phyloP scores from a whole-genome alignment of 2,329 filamentous ascomycete species.

The Cladosporium oxysporum region DNA sequence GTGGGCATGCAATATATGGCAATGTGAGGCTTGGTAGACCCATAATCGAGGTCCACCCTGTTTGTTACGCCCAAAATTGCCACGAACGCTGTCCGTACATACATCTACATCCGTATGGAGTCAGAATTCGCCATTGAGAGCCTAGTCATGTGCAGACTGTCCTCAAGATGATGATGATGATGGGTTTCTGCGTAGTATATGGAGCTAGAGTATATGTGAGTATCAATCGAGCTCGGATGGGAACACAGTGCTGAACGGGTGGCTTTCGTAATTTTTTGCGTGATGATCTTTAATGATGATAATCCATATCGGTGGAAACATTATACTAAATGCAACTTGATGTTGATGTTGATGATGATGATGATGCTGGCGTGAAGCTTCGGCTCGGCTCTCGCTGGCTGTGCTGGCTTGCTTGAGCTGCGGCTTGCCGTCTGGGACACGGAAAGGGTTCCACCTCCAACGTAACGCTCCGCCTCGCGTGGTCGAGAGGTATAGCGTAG shows the following conservation, averaged over 20 bases:
- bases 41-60: background rate
- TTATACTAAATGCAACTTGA: background rate
- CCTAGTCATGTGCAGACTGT: too few relatives aligned
- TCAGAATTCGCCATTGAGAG: background rate
- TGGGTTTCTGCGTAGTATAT: background rate
- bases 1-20: background rate
- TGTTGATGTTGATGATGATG: background rate
- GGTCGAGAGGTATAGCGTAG: slow-evolving; percentile 1
- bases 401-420: background rate
- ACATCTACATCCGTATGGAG: background rate
- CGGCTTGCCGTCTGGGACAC: slow-evolving; percentile 4
- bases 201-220: background rate
- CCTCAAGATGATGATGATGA: background rate
- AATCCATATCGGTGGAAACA: background rate
- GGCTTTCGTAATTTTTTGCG: too few relatives aligned
- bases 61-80: background rate
- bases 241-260: background rate
- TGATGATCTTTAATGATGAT: background rate
- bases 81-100: background rate
- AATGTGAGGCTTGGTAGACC: background rate
- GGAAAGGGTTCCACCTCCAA: slow-evolving; percentile 11
- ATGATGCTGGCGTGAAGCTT: background rate
- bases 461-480: slow-evolving; percentile 9
- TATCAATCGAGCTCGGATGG: background rate
- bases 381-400: slow-evolving; percentile 10